Conservation (phyloP, 1,139 yeast species). For the Taphrina communis region DNA sequence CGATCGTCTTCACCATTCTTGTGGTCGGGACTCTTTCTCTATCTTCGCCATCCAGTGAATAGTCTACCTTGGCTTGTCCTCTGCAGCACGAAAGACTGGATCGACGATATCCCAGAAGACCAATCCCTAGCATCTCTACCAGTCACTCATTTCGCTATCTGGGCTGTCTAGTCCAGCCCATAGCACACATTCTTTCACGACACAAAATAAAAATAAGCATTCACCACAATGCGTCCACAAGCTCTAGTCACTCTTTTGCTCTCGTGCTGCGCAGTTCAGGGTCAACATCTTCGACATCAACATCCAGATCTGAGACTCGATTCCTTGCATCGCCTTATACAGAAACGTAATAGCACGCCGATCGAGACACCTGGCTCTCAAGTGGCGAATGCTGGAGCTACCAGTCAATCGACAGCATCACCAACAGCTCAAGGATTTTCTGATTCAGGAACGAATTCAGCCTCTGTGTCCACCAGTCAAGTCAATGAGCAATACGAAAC, state of each 20-base stretch:
- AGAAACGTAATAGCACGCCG: slow-evolving; percentile 11
- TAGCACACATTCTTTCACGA: slow-evolving; percentile 8
- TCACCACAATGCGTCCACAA: slow-evolving; percentile 1
- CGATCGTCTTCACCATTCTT: neutral
- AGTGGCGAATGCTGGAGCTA: neutral
- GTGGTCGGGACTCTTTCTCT: neutral
- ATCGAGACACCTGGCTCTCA: neutral
- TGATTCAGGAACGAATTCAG: neutral
- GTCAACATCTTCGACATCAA: slow-evolving; percentile 7
- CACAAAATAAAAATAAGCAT: no score
- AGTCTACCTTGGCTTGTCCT: neutral
- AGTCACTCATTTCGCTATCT: neutral
- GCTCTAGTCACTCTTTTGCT: slow-evolving; percentile 7
- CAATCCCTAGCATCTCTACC: neutral
- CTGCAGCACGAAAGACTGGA: neutral
- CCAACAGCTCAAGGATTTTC: neutral
- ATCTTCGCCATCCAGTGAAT: neutral
- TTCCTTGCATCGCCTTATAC: slow-evolving; percentile 2
- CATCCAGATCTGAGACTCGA: slow-evolving; percentile 8
- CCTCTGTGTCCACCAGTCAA: neutral
- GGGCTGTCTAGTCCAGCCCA: neutral
- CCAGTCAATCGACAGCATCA: neutral
- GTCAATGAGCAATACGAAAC: neutral
- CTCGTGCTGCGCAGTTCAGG: slow-evolving; percentile 3
- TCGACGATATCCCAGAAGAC: no score